phyloP scores from a whole-genome alignment of 495 filamentous ascomycete species.

The Penicillium longicatenatum region DNA sequence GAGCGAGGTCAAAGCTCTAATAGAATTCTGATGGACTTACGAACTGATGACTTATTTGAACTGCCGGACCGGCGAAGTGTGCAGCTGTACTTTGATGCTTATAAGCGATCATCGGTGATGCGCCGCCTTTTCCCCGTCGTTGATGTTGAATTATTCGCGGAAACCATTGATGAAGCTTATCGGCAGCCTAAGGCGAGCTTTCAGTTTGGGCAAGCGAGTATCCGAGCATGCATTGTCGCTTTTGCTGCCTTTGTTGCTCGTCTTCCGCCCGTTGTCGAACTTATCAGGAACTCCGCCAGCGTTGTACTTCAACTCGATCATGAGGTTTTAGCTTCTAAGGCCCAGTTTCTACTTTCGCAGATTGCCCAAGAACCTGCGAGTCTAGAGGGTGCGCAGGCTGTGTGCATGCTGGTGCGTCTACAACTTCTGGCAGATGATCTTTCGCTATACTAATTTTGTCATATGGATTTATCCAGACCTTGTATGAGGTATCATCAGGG shows the following conservation, averaged over 20 bases:
- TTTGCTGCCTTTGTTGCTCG: conserved; percentile 44
- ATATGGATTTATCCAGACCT: conserved; percentile 26
- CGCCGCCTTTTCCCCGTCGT: conserved; percentile 47
- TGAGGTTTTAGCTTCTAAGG: conserved; percentile 37
- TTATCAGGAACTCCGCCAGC: neutral
- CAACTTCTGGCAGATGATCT: neutral
- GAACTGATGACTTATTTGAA: conserved; percentile 26
- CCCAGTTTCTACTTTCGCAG: conserved; percentile 42
- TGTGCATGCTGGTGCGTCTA: conserved; percentile 45
- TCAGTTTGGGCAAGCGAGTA: conserved; percentile 23
- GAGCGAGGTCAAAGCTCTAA: conserved; percentile 31
- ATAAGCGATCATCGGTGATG: conserved; percentile 30
- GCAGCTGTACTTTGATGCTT: conserved; percentile 29
- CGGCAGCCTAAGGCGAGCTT: conserved; percentile 16
- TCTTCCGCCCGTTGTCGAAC: conserved; percentile 24
- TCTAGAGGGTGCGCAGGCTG: conserved; percentile 43
- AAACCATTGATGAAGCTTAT: conserved; percentile 47
- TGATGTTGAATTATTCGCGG: conserved; percentile 40
- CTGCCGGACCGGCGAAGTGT: conserved; percentile 29
- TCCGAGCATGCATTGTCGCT: conserved; percentile 46
- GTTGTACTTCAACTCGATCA: conserved; percentile 20
- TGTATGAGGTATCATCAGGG: conserved; percentile 47
- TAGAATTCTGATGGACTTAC: conserved; percentile 26
- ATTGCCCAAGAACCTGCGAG: conserved; percentile 42
- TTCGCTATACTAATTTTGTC: neutral